A percentile compares a stretch with the other conserved stretches of the same genome.
phyloP scores from a whole-genome alignment of 192 early-diverging fungal genomes.

The Umbelopsis vinacea region DNA sequence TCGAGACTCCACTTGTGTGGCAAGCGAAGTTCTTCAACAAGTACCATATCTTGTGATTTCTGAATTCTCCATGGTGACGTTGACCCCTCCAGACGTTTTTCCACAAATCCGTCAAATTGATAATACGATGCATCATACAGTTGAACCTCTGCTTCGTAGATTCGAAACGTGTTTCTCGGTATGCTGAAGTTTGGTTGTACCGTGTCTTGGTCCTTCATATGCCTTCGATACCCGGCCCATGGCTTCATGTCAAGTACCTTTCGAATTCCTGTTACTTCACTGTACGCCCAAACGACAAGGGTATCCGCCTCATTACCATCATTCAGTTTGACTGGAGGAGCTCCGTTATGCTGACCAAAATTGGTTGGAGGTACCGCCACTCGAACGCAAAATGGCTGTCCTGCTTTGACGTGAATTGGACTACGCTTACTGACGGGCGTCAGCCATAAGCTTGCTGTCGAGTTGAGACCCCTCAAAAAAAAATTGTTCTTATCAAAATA shows the following conservation, averaged over 20 bases:
- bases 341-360: background rate
- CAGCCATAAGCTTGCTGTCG: background rate
- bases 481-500: background rate
- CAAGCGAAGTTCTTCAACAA: background rate
- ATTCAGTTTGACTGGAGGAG: background rate
- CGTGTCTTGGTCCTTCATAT: background rate
- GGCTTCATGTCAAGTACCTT: constrained; percentile 13
- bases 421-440: background rate
- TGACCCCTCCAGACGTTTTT: background rate
- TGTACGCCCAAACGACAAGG: background rate
- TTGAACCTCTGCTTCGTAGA: constrained; percentile 13
- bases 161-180: background rate
- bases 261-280: background rate
- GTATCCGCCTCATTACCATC: background rate
- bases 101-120: constrained; percentile 4
- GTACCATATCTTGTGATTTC: background rate
- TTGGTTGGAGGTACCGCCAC: background rate
- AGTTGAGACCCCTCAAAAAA: background rate
- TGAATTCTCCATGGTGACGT: background rate
- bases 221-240: background rate
- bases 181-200: background rate
- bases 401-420: background rate
- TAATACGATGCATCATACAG: background rate
- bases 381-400: constrained; percentile 12
- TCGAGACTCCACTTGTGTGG: background rate